Base-by-base conservation (phyloP, 495 filamentous ascomycete species). In the Bryoglossum gracile region DNA sequence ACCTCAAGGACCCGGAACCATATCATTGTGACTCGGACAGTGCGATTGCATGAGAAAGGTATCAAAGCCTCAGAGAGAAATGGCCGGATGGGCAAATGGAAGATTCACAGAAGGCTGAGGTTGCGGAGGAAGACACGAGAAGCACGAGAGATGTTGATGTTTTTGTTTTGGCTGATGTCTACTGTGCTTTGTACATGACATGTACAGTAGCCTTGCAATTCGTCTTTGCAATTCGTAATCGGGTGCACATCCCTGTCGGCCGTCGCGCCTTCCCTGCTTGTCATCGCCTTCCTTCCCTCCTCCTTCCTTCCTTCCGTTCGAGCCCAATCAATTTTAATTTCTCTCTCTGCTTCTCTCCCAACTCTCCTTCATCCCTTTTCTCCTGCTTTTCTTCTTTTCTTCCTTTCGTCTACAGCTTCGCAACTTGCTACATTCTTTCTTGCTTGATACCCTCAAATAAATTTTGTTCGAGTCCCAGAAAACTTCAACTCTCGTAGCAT, bases 1-100 rank as follows among this genome's bases (percentile, higher is more conserved):
- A 78, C 75, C 69, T 78, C 75, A 24, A 77, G 61, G 13, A 70
- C 33, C 37, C 62, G 68, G 46, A 76, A 51, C 62, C 68, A 68
- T 25, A 64, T 57, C 25, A 50, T 57, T n/a, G 5, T 30, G 6
- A 30, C 26, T 30, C 6, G 5, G 6, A 30, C 26, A 30, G 5
- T 30, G 26, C 5, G 26, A 13, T 5, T 5, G 26, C 6, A 6
- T 13, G 5, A 13, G 26, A 6, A 30, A 6, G 26, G 5, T 6
- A 5, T 30, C 13, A 13, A 30, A 30, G 13, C 5, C 6, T 30
- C 13, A 5, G 13, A 30, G 26, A 30, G 26, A 30, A 30, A 13
- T 30, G 5, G 26, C 26, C 6, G 26, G 26, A 13, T 30, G 26
- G 26, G 13, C 6, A 30, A 30, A 13, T 6, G 26, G 26, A 30